These are phyloP conservation scores for Cerioporus squamosus DNA, from an alignment of 1,284 basidiomycete species.

Conservation along the genomic window DNA sequence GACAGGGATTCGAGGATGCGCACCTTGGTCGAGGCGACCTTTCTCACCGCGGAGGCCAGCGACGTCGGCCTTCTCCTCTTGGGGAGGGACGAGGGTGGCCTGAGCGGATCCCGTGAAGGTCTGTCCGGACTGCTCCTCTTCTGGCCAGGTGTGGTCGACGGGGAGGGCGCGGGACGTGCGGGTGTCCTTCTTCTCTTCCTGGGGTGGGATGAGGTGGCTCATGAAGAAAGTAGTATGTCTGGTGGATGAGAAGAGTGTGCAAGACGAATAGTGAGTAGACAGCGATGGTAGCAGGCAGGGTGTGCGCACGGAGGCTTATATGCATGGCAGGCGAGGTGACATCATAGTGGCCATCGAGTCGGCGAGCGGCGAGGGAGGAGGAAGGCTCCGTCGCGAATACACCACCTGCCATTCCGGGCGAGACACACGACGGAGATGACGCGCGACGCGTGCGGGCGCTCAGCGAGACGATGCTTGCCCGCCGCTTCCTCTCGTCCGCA, in stretches of 20 bases:
- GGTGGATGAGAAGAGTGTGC: neutral
- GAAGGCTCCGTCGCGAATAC: conserved; percentile 2
- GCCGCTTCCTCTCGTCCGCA: conserved; percentile 30
- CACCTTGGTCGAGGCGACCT: no score
- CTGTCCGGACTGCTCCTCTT: conserved; percentile 21
- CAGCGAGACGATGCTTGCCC: conserved; percentile 26
- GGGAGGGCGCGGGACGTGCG: conserved; percentile 11
- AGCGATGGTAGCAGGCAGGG: neutral
- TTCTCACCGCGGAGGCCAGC: conserved; percentile 11
- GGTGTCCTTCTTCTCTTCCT: conserved; percentile 23
- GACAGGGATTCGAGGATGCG: no score
- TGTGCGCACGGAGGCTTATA: conserved; percentile 1
- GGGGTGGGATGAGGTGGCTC: conserved; percentile 24
- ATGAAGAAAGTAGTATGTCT: conserved; percentile 8
- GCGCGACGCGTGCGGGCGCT: conserved; percentile 1
- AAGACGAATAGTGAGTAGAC: neutral
- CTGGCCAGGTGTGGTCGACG: conserved; percentile 20
- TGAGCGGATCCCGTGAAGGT: neutral
- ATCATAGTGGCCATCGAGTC: no score
- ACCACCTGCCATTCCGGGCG: conserved; percentile 19
- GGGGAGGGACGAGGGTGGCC: conserved; percentile 17
- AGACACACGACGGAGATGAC: conserved; percentile 2
- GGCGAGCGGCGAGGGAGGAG: no score
- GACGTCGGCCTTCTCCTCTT: conserved; percentile 15
- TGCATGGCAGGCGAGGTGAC: neutral